A percentile compares a stretch with the other conserved stretches of the same genome.
These are phyloP conservation scores for Oenanthe sinensis DNA, from an alignment of 129 eudicot genomes.

Conservation along the genomic window DNA sequence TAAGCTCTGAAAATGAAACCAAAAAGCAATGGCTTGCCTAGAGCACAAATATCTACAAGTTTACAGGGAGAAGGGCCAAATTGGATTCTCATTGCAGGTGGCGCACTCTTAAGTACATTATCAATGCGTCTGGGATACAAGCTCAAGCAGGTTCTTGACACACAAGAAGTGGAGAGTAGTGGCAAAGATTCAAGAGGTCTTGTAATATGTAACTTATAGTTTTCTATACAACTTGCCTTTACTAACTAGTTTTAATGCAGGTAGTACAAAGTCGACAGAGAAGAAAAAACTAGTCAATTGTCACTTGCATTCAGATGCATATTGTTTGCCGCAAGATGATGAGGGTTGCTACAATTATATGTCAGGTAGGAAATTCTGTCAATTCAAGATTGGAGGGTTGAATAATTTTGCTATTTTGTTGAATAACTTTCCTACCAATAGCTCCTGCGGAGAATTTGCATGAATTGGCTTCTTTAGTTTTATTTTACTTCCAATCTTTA, in stretches of 20 bases:
- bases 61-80: constrained; percentile 76
- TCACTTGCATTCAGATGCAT: constrained; percentile 51
- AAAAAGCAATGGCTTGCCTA: constrained; percentile 37
- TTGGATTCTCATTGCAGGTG: constrained; percentile 91
- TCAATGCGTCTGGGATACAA: constrained; percentile 84
- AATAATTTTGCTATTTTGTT: neutral
- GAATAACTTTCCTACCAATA: neutral
- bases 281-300: constrained; percentile 42
- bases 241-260: constrained; percentile 29
- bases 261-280: constrained; percentile 34
- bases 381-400: neutral
- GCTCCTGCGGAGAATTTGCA: neutral
- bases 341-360: constrained; percentile 50
- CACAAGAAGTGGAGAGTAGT: constrained; percentile 39
- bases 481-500: neutral
- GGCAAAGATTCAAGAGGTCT: constrained; percentile 48
- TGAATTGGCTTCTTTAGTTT: neutral
- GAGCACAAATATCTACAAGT: constrained; percentile 41
- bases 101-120: constrained; percentile 86
- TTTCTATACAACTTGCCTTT: constrained; percentile 1
- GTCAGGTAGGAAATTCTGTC: constrained; percentile 29
- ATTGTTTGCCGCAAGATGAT: constrained; percentile 51
- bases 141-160: constrained; percentile 68
- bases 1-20: constrained; percentile 51
- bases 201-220: neutral